Evolutionary conservation across 176 grass and related monocot genomes (phyloP), one percentile per base, ranked within the genome.

Genomic region (Triticum monococcum): DNA sequence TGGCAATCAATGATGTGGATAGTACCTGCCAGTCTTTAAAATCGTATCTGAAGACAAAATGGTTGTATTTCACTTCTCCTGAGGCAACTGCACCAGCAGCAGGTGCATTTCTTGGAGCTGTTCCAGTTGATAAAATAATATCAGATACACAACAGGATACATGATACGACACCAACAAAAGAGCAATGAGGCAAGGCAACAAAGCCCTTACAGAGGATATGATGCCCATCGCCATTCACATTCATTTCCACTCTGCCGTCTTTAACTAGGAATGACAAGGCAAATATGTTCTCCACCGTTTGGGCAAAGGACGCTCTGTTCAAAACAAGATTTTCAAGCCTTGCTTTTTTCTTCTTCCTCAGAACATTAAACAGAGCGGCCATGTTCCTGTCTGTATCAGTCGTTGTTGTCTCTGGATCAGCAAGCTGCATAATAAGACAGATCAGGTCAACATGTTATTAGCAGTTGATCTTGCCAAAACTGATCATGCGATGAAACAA

Each of bases 21-120:
- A 8, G 56, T 95, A 94, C 96, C 91, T 95, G 89, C 96, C 96
- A 95, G 57, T 98, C 93, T 84, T 91, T 88, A n/a, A 89, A 95
- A 84, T 98, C 96, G 57, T 91, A 93, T 79, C 88, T 75, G 81
- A 98, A 95, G 2, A 98, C 93, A 87, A 98, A 95, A 89, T 95
- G 91, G 3, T 23, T 88, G 64, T 94, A 94, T 5, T n/a, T 50
- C 12, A 92, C 91, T 57, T 94, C 9, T 56, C 93, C 91, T 20
- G 84, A 94, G 73, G 91, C 79, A 62, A 92, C 65, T 17, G 38
- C 61, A 41, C 84, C 84, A 4, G 91, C 77, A 62, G 74, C 45
- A 76, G 96, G 91, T 80, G 96, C 96, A 85, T 98, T 98, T 89
- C 84, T 94, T 86, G 91, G 91, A 86, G 87, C 96, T 98, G 72